A percentile compares a stretch with the other conserved stretches of the same genome.
These are phyloP conservation scores for Parsonsia alboflavescens DNA, from an alignment of 257 asterid genomes.

Conservation along the genomic window DNA sequence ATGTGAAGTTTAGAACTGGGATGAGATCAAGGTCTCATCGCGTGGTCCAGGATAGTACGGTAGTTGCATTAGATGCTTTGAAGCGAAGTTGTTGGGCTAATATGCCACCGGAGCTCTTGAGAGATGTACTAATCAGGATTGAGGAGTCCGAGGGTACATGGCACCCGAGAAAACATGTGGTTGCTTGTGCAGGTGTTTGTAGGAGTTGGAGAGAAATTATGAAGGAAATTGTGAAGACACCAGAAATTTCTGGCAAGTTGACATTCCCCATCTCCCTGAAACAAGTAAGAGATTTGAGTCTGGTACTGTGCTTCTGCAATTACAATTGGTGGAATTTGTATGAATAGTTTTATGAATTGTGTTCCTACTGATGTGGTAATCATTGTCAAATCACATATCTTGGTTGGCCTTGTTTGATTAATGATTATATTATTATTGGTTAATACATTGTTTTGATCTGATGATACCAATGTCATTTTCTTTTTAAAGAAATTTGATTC, in stretches of 20 bases:
- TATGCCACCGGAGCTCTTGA: slow-evolving; percentile 88
- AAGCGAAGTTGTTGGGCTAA: slow-evolving; percentile 94
- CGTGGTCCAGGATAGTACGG: slow-evolving; percentile 40
- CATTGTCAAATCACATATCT: not conserved
- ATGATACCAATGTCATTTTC: not conserved
- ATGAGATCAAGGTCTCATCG: slow-evolving; percentile 38
- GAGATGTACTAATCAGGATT: slow-evolving; percentile 76
- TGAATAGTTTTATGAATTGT: not conserved
- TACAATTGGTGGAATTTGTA: not conserved
- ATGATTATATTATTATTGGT: not conserved
- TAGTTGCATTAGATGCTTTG: slow-evolving; percentile 56
- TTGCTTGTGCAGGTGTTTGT: slow-evolving; percentile 96
- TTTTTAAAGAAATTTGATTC: not conserved
- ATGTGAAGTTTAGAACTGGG: slow-evolving; percentile 22
- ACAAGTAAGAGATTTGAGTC: slow-evolving; percentile 48
- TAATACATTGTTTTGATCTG: not conserved
- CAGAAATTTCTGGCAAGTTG: slow-evolving; percentile 60
- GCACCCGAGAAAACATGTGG: slow-evolving; percentile 75
- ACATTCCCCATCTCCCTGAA: slow-evolving; percentile 91
- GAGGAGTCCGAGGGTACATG: slow-evolving; percentile 71
- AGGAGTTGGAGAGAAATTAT: slow-evolving; percentile 88
- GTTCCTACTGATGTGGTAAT: not conserved
- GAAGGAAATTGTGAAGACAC: slow-evolving; percentile 64
- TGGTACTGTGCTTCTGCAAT: not conserved
- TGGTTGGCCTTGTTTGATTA: not conserved